These are phyloP conservation scores for Umbelopsis ramanniana DNA, from an alignment of 192 early-diverging fungal species.

Conservation along the genomic window DNA sequence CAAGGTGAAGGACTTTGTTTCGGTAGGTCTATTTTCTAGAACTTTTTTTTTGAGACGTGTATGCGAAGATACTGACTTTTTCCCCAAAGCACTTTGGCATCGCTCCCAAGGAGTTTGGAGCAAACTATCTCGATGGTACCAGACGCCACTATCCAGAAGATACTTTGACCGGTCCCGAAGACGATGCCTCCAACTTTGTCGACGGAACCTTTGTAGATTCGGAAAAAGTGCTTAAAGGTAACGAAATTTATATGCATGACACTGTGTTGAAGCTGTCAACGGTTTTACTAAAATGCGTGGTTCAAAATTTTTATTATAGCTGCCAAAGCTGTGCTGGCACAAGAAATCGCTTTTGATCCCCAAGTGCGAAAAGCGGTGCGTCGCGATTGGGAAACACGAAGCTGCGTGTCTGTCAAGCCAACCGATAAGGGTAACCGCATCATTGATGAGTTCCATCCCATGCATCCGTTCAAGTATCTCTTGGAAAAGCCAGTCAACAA, in stretches of 20 bases:
- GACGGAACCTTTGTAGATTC: conserved; percentile 51
- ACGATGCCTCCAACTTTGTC: conserved; percentile 57
- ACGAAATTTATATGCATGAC: neutral
- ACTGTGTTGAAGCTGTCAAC: neutral
- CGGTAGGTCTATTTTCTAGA: neutral
- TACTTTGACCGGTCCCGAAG: conserved; percentile 49
- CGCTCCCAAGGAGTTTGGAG: conserved; percentile 63
- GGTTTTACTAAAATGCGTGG: too few relatives aligned
- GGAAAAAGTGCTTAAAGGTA: conserved; percentile 57
- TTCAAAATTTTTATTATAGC: conserved; percentile 49
- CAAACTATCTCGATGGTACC: conserved; percentile 56
- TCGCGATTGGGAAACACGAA: conserved; percentile 67
- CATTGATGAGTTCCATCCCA: conserved; percentile 81
- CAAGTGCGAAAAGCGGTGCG: conserved; percentile 79
- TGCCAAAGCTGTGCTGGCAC: conserved; percentile 70
- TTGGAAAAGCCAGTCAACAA: conserved; percentile 71
- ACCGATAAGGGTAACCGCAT: conserved; percentile 79
- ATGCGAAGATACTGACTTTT: neutral
- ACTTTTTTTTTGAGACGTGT: too few relatives aligned
- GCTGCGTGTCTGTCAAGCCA: conserved; percentile 73
- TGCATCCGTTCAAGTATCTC: conserved; percentile 84
- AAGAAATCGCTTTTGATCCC: conserved; percentile 82
- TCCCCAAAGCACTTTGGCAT: conserved; percentile 48
- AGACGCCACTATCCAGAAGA: conserved; percentile 70
- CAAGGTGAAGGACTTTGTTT: conserved; percentile 25